A percentile compares a stretch with the other conserved stretches of the same genome.
Evolutionary conservation across 352 stramenopile genomes (phyloP).

Genomic region (Pythium myriotylum): DNA sequence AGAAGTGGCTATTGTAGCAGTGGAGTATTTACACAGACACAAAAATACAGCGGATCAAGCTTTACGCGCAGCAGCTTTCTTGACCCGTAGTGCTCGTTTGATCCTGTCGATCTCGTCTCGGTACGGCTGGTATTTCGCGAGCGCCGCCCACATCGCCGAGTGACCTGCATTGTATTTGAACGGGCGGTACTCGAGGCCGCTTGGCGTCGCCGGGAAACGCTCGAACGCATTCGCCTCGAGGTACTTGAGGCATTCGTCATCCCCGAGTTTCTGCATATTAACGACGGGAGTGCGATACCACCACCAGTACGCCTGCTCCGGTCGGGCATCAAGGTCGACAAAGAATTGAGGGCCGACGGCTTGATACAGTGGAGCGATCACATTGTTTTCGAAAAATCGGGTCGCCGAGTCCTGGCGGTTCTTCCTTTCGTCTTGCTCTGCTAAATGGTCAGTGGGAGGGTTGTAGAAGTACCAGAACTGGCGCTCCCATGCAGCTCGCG

Average conservation of each 20-base stretch:
- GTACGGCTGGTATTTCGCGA: constrained; percentile 1
- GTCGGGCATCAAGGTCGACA: constrained; percentile 16
- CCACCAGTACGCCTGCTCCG: constrained; percentile 18
- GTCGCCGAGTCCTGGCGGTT: constrained; percentile 10
- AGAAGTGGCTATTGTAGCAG: no score
- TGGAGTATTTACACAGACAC: background rate
- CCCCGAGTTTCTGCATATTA: constrained; percentile 10
- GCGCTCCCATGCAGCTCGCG: constrained; percentile 22
- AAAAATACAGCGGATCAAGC: background rate
- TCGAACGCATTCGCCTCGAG: background rate
- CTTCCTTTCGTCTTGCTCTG: constrained; percentile 6
- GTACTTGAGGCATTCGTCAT: constrained; percentile 6
- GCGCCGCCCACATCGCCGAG: constrained; percentile 13
- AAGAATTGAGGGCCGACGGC: constrained; percentile 19
- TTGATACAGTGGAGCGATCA: constrained; percentile 14
- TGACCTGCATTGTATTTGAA: background rate
- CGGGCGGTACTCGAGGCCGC: background rate
- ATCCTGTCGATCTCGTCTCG: background rate
- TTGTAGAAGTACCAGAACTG: constrained; percentile 15
- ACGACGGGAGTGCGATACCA: constrained; percentile 19
- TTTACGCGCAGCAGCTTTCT: background rate
- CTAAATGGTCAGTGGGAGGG: background rate
- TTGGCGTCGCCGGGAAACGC: constrained; percentile 9
- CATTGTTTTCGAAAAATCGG: constrained; percentile 1
- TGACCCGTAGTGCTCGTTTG: constrained; percentile 2